Base-by-base conservation (phyloP, 208 protist species). In the Zelonia costaricensis region DNA sequence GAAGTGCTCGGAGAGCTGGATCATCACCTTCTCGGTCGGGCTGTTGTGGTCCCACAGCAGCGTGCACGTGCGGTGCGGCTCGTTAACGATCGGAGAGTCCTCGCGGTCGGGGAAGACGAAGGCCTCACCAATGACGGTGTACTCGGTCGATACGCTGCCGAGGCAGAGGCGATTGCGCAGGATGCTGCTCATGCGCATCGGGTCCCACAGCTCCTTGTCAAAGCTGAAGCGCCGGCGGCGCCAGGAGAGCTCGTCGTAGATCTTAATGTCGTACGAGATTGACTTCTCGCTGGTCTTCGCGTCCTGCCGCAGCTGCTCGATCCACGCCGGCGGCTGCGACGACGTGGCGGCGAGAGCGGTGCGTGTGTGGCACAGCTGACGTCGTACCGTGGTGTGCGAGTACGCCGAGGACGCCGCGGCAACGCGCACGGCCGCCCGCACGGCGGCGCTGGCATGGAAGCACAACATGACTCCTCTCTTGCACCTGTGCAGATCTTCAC, bases 41-140 rank as follows among this genome's bases (percentile, higher is more conserved):
- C 87, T 94, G 60, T 84, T 88, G 63, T 93, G 89, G 49, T 97
- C 94, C 87, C 92, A 95, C 18, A 91, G 74, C n/a, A 97, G 62
- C 18, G 70, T 67, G 62, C 90, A 94, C 27, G 72, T 40, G 52
- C 77, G 46, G n/a, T 83, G 69, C 45, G 94, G 91, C 72, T 93
- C 82, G 58, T 97, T 96, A 55, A 96, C 78, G 7, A 97, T 82
- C 15, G 94, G 94, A 0, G 88, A 87, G 66, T 97, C 94, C 67
- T 91, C 84, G 25, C 81, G 77, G 45, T 95, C 90, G 16, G 91
- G 82, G 66, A 97, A 97, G 15, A 84, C 65, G 52, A 95, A 97
- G 15, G 85, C 89, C 65, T 97, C 94, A 43, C 92, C 94, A 62
- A 97, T 93, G 43, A 93, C 76, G 9, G 88, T 93, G 85, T 97